Percentiles rank a stretch among this genome's conserved stretches.
phyloP scores from a whole-genome alignment of 495 filamentous ascomycete species.

The Jackrogersella multiformis region DNA sequence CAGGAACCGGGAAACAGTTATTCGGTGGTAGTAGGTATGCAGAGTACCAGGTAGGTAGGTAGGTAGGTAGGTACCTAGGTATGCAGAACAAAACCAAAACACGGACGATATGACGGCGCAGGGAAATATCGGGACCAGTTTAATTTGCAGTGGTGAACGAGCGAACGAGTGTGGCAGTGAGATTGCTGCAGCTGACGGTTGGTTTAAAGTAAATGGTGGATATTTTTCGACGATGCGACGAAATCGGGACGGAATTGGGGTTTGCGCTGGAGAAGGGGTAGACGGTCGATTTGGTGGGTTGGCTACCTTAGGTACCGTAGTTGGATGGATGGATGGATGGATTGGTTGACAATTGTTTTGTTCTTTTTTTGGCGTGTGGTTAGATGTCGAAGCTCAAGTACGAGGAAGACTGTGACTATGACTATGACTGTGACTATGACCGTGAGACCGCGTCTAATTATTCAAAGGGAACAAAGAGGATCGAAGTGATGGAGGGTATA shows the following conservation, averaged over 20 bases:
- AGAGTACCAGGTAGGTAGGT: no score
- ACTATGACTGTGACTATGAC: no score
- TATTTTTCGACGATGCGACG: conserved; percentile 40
- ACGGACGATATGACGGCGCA: conserved; percentile 11
- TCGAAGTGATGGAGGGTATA: conserved; percentile 20
- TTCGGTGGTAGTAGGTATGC: conserved; percentile 20
- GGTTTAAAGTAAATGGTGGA: conserved; percentile 29
- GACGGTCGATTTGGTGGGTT: conserved; percentile 7
- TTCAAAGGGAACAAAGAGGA: conserved; percentile 15
- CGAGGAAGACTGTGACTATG: no score
- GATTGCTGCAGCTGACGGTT: conserved; percentile 24
- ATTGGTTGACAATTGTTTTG: conserved; percentile 25
- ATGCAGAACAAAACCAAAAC: no score
- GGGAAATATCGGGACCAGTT: conserved; percentile 28
- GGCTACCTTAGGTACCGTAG: neutral
- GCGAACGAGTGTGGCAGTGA: conserved; percentile 41
- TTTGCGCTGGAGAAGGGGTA: conserved; percentile 12
- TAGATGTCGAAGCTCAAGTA: neutral
- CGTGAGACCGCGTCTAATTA: conserved; percentile 33
- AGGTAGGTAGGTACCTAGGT: neutral
- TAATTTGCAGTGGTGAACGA: conserved; percentile 36
- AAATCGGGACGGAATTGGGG: conserved; percentile 29
- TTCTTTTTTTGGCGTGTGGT: neutral
- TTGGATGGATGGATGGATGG: conserved; percentile 22
- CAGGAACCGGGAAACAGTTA: conserved; percentile 35